Conservation (phyloP, 306 rosid genomes). For the Quercus suber region DNA sequence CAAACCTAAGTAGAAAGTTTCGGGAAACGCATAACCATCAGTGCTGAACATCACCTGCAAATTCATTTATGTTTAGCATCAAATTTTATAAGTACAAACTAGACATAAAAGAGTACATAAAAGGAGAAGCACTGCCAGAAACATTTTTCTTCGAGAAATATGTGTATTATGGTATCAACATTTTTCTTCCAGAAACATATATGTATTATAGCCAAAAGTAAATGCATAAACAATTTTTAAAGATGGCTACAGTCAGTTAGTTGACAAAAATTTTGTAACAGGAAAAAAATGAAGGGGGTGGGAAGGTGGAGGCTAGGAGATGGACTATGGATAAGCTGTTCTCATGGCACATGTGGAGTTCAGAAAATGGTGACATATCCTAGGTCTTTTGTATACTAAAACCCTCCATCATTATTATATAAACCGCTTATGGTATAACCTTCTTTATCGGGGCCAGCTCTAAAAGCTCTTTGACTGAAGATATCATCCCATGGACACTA, state of each 20-base stretch:
- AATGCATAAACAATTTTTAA: background rate
- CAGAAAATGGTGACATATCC: background rate
- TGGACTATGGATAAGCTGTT: too few species aligned
- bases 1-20: constrained; percentile 85
- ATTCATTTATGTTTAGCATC: constrained; percentile 19
- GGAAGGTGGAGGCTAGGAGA: too few species aligned
- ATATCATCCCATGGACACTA: constrained; percentile 87
- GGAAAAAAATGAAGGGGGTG: too few species aligned
- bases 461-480: constrained; percentile 82
- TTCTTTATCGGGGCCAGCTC: constrained; percentile 83
- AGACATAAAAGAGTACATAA: background rate
- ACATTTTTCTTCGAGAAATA: too few species aligned
- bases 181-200: background rate
- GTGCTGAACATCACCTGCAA: constrained; percentile 98
- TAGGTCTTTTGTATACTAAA: background rate
- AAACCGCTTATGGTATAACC: constrained; percentile 38
- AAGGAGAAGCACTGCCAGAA: background rate
- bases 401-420: background rate
- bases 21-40: constrained; percentile 82
- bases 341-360: too few species aligned
- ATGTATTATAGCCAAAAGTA: background rate
- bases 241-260: background rate
- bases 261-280: background rate
- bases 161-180: background rate
- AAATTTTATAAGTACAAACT: constrained; percentile 7